Conservation (phyloP, 148 eudicot genomes). For the Suaeda aralocaspica region DNA sequence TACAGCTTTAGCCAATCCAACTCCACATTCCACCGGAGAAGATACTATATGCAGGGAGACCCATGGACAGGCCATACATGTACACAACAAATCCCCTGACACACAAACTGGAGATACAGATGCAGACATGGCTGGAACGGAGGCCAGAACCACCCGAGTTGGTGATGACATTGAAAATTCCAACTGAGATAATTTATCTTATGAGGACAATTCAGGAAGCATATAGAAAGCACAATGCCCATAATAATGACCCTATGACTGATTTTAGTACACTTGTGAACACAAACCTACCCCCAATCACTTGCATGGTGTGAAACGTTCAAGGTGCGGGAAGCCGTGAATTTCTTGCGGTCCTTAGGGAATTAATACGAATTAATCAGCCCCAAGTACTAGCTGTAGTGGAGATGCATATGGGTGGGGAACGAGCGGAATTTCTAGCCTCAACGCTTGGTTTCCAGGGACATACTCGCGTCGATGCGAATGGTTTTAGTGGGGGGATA, state of each 20-base stretch:
- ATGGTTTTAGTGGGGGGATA: constrained; percentile 2
- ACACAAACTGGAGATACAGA: neutral
- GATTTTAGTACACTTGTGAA: neutral
- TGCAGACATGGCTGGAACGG: neutral
- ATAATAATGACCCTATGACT: neutral
- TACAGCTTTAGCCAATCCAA: too few relatives aligned
- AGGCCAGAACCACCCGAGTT: neutral
- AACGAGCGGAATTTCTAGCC: neutral
- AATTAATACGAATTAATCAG: neutral
- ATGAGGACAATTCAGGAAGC: neutral
- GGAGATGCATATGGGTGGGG: neutral
- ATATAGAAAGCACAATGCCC: neutral
- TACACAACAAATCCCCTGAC: neutral
- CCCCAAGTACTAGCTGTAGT: neutral
- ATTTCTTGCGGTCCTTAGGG: neutral
- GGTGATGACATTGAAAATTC: neutral
- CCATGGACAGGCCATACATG: neutral
- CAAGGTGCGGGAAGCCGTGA: neutral
- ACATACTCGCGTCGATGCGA: neutral
- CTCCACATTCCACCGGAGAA: neutral
- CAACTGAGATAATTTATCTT: neutral
- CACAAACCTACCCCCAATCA: neutral
- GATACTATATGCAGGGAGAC: neutral
- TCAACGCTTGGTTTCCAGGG: neutral
- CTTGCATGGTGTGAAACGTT: neutral